Evolutionary conservation across 2,329 filamentous ascomycete species (phyloP), one percentile per base, ranked within the genome.

Genomic region (Colletotrichum sp.): DNA sequence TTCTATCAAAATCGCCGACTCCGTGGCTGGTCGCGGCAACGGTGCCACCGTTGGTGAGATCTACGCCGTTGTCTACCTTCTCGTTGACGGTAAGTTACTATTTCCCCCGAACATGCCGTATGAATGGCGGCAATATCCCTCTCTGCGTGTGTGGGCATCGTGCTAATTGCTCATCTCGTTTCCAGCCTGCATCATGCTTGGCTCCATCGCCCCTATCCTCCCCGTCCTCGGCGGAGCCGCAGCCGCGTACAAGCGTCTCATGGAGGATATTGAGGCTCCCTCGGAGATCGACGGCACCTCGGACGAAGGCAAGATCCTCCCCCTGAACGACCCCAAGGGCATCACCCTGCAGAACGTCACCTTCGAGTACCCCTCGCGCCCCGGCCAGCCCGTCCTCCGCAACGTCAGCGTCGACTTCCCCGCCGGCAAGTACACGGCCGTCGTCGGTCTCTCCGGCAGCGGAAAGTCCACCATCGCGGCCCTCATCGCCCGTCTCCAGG

Each of bases 191-290:
- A 89, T 92, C 63, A 88, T 92, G 28, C 85, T 93, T 21, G 90
- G 91, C 34, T 87, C 89, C 73, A 89, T 92, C 71, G 90, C 90
- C 2, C 91, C 91, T 0, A 89, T 92, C 71, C 83, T 93, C 13
- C 90, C 91, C 62, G 88, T 90, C 10, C 90, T 93, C 72, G 88
- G 88, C 9, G 85, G 88, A 57, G 91, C 91, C 3, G 87, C 89
- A 3, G 86, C 89, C 15, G 82, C 91, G 0, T 93, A 88, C 79
- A 82, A 88, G 63, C 90, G 91, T 55, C 82, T 94, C 21, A 85
- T 85, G 39, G 84, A 86, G 28, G 90, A 91, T 67, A 90, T 93
- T 49, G 86, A 91, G n/a, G 86, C 86, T 7, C 82, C 84, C 21
- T 85, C 86, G 13, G 72, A 76, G 24, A 88, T 89, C 60, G 85